Conservation (phyloP, 1,284 basidiomycete genomes). For the Trichosporon sp. region DNA sequence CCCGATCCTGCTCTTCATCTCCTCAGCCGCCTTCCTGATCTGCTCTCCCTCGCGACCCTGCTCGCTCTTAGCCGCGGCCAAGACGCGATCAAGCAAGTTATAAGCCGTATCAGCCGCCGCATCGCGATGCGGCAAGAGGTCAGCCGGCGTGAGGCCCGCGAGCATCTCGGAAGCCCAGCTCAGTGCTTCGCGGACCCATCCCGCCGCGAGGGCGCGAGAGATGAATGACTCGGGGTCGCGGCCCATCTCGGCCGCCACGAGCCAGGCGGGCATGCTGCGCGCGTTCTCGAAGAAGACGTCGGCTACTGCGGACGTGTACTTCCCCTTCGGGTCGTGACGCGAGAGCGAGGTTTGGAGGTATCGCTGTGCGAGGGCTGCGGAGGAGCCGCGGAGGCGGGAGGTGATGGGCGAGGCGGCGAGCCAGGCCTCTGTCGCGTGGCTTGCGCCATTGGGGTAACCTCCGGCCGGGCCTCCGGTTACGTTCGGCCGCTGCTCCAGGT, state of each 20-base stretch:
- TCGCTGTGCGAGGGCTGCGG: slow-evolving; percentile 76
- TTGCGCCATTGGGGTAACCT: not conserved
- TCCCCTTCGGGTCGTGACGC: slow-evolving; percentile 68
- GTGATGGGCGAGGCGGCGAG: slow-evolving; percentile 67
- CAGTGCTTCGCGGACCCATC: slow-evolving; percentile 70
- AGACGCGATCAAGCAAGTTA: slow-evolving; percentile 76
- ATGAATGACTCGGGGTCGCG: slow-evolving; percentile 37
- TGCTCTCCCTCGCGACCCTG: not conserved
- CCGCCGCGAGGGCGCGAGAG: slow-evolving; percentile 56
- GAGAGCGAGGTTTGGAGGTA: slow-evolving; percentile 75
- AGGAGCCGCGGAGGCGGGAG: slow-evolving; percentile 73
- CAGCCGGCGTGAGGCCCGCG: slow-evolving; percentile 58
- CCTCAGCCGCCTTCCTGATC: not conserved
- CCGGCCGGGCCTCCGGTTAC: slow-evolving; percentile 35
- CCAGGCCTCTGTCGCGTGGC: slow-evolving; percentile 59
- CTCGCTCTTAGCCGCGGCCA: slow-evolving; percentile 59
- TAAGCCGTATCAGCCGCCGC: slow-evolving; percentile 71
- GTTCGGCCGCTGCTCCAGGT: slow-evolving; percentile 53
- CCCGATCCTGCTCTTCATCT: not conserved
- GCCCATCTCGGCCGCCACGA: slow-evolving; percentile 55
- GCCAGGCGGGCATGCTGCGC: slow-evolving; percentile 66
- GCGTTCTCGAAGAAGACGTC: slow-evolving; percentile 64
- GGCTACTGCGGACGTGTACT: slow-evolving; percentile 68
- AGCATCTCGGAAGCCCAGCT: slow-evolving; percentile 65
- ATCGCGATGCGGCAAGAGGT: slow-evolving; percentile 56